A percentile compares a stretch with the other conserved stretches of the same genome.
These are phyloP conservation scores for Talaromyces sp. DNA, from an alignment of 2,329 filamentous ascomycete genomes.

Conservation along the genomic window DNA sequence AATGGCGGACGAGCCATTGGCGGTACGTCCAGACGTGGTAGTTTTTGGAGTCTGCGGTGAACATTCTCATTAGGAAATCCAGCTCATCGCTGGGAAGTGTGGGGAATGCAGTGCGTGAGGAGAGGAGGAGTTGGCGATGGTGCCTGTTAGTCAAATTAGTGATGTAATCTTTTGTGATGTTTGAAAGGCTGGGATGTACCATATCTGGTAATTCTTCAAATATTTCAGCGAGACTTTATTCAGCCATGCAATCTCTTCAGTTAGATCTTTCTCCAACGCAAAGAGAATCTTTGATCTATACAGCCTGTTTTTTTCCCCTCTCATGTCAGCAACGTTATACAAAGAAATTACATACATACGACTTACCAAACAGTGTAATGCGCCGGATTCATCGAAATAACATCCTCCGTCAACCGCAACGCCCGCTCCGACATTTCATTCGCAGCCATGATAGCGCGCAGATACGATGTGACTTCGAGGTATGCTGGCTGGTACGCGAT, in stretches of 20 bases:
- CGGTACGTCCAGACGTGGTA: constrained; percentile 98
- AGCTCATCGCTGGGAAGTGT: constrained; percentile 61
- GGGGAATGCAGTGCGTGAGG: constrained; percentile 42
- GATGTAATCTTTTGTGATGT: too few species aligned
- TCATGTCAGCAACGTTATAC: constrained; percentile 10
- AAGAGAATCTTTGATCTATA: constrained; percentile 79
- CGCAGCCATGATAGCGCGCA: constrained; percentile 84
- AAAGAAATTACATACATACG: not conserved
- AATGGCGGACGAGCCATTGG: constrained; percentile 66
- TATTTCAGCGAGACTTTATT: constrained; percentile 75
- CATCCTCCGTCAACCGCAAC: constrained; percentile 75
- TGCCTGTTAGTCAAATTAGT: constrained; percentile 32
- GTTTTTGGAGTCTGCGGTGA: constrained; percentile 85
- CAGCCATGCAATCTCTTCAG: constrained; percentile 76
- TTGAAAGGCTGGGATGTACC: too few species aligned
- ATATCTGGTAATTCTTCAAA: constrained; percentile 99
- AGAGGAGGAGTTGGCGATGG: constrained; percentile 53
- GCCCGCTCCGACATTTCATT: constrained; percentile 78
- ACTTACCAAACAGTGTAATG: constrained; percentile 92
- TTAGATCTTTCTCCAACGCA: constrained; percentile 58
- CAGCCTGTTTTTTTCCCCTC: constrained; percentile 45
- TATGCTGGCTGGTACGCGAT: constrained; percentile 92
- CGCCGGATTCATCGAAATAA: constrained; percentile 89
- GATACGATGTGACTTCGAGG: constrained; percentile 84
- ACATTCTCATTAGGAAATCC: constrained; percentile 72